Evolutionary conservation across 345 rosid species (phyloP).

Genomic region (Corymbia maculata): DNA sequence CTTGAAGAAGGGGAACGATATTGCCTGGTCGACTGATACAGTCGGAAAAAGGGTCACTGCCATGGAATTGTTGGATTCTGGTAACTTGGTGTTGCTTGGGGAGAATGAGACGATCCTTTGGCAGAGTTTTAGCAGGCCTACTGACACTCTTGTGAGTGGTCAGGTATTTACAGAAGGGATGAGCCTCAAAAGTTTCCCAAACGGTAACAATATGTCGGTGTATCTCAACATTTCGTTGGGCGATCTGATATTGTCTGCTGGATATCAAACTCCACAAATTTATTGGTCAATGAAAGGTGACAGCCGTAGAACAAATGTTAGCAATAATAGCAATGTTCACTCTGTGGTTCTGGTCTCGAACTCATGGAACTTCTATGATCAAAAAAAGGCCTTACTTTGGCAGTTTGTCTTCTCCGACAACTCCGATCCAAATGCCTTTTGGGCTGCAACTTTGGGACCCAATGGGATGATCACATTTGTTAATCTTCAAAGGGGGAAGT

Average conservation of each 20-base stretch:
- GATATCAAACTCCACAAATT: conserved; percentile 24
- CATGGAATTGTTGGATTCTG: conserved; percentile 38
- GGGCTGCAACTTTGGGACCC: conserved; percentile 25
- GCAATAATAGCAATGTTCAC: conserved; percentile 15
- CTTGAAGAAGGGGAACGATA: conserved; percentile 11
- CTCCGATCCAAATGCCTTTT: conserved; percentile 22
- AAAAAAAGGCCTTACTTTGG: conserved; percentile 19
- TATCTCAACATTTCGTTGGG: conserved; percentile 24
- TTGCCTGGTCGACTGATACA: conserved; percentile 30
- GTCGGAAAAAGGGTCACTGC: conserved; percentile 19
- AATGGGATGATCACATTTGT: conserved; percentile 25
- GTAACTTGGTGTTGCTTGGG: conserved; percentile 43
- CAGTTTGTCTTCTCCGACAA: conserved; percentile 17
- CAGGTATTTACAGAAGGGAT: conserved; percentile 28
- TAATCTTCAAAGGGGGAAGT: conserved; percentile 15
- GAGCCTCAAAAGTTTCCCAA: conserved; percentile 26
- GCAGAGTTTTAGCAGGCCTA: conserved; percentile 44
- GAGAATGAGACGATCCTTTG: conserved; percentile 13
- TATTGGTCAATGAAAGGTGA: conserved; percentile 41
- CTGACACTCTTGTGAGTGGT: conserved; percentile 31
- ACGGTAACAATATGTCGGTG: not conserved
- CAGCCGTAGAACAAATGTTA: conserved; percentile 8
- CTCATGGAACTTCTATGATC: conserved; percentile 46
- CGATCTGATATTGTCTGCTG: conserved; percentile 27
- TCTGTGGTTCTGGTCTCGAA: conserved; percentile 22